Evolutionary conservation across 257 asterid species (phyloP).

Genomic region (Przewalskia tangutica): DNA sequence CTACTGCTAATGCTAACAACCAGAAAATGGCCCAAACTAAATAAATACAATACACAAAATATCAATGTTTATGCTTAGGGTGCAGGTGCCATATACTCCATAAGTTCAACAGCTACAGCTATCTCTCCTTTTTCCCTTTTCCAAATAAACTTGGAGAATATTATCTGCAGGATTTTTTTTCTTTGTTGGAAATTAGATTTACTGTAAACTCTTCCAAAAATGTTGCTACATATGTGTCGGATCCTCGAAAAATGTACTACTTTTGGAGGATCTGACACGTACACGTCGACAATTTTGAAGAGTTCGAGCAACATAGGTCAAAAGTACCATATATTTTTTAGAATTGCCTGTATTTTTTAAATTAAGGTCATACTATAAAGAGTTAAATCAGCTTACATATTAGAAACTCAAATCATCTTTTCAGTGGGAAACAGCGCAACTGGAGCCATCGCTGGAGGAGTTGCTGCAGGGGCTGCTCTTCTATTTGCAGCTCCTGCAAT

Average conservation of each 20-base stretch:
- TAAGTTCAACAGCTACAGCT: no score
- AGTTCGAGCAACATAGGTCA: no score
- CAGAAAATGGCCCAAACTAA: no score
- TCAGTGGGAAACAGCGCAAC: conserved; percentile 64
- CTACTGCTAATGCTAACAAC: no score
- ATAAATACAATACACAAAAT: no score
- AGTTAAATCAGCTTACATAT: not conserved
- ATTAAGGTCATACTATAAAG: not conserved
- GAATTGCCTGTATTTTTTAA: not conserved
- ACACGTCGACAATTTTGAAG: no score
- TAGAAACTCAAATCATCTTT: conserved; percentile 4
- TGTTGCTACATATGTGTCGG: no score
- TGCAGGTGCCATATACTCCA: no score
- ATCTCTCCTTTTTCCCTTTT: not conserved
- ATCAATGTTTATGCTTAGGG: no score
- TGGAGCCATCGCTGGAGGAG: conserved; percentile 88
- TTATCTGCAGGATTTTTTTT: not conserved
- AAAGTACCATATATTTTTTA: not conserved
- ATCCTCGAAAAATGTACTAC: no score
- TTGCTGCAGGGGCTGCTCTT: conserved; percentile 87
- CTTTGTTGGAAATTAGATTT: not conserved
- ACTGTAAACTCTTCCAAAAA: not conserved
- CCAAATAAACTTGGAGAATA: not conserved
- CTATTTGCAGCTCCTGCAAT: conserved; percentile 79
- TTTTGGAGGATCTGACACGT: no score